Percentiles rank a stretch among this genome's conserved stretches.
phyloP scores from a whole-genome alignment of 306 rosid genomes.

The Malus sieversii region DNA sequence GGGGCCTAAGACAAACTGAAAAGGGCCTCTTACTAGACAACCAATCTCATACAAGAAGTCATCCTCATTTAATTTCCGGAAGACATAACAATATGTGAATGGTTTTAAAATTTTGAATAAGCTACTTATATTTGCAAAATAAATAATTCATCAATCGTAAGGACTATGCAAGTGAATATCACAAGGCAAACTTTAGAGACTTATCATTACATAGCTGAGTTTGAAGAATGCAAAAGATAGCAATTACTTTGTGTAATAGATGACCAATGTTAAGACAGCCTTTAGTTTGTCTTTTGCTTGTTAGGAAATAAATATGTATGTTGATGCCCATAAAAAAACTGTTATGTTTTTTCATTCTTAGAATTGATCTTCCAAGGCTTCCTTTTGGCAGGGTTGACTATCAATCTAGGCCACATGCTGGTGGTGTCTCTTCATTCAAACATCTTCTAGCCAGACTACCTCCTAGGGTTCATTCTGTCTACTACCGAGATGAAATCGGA shows the following conservation, averaged over 20 bases:
- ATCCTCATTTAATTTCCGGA: not conserved
- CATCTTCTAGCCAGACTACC: conserved; percentile 78
- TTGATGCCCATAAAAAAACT: not conserved
- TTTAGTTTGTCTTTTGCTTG: not conserved
- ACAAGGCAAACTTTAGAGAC: not conserved
- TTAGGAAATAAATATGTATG: not conserved
- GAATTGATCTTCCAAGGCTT: conserved; percentile 9
- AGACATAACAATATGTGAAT: not conserved
- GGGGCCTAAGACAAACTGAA: not conserved
- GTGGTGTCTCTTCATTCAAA: conserved; percentile 73
- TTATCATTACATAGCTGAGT: not conserved
- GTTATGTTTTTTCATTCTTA: not conserved
- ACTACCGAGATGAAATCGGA: conserved; percentile 85
- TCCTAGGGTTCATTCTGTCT: conserved; percentile 90
- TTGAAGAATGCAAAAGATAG: not conserved
- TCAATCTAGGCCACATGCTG: conserved; percentile 54
- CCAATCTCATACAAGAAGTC: not conserved
- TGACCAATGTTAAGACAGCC: not conserved
- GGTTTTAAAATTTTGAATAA: not conserved
- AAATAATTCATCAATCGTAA: not conserved
- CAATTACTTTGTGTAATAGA: not conserved
- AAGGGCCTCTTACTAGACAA: not conserved
- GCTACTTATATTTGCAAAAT: not conserved
- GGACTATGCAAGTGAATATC: not conserved
- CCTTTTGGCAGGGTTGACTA: conserved; percentile 76